Evolutionary conservation across 306 rosid genomes (phyloP).

Genomic region (Glycine latifolia): DNA sequence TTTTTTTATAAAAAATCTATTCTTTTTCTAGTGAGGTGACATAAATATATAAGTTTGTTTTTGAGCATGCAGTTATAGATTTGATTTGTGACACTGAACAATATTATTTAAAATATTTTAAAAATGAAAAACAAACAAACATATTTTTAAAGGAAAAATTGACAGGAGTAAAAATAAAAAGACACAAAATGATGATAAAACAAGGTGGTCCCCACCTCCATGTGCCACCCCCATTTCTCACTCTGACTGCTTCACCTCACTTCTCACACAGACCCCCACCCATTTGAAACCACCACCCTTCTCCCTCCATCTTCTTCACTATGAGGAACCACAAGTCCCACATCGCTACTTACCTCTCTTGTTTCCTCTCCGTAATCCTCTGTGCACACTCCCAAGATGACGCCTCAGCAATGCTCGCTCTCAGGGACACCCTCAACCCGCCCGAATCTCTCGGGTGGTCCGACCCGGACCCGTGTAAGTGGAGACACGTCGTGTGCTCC

Average conservation of each 20-base stretch:
- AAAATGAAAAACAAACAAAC: no score
- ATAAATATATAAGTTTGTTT: no score
- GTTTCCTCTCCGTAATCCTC: background rate
- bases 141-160: no score
- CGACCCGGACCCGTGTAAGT: background rate
- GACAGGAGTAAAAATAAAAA: no score
- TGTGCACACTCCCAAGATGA: background rate
- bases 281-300: no score
- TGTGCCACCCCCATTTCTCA: background rate
- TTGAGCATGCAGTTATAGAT: no score
- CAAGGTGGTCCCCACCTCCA: background rate
- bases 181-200: no score
- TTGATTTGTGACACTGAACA: no score
- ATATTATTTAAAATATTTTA: no score
- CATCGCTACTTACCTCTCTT: background rate
- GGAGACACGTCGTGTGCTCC: background rate
- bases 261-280: no score
- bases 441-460: slow-evolving; percentile 42
- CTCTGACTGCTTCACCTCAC: background rate
- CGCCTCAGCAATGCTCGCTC: background rate
- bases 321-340: slow-evolving; percentile 1
- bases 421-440: background rate
- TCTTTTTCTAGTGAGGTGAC: no score
- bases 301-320: background rate
- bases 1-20: no score